phyloP scores from a whole-genome alignment of 441 rosid genomes.

The Gossypium davidsonii region DNA sequence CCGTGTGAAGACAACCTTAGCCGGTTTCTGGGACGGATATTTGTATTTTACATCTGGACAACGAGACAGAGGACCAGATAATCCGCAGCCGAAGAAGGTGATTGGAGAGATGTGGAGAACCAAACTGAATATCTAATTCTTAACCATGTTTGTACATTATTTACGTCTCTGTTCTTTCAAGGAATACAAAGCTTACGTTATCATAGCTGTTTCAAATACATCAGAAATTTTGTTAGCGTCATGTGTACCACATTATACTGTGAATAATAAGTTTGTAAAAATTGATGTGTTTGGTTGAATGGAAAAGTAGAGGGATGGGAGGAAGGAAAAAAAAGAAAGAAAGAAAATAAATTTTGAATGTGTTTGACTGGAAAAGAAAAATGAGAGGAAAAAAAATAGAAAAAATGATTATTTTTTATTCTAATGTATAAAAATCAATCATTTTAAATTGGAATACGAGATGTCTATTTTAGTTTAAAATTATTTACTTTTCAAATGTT shows the following conservation, averaged over 20 bases:
- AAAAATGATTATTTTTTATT: too few species aligned
- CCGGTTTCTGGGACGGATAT: conserved; percentile 77
- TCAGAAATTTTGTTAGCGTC: background rate
- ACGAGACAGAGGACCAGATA: conserved; percentile 76
- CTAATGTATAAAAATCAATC: too few species aligned
- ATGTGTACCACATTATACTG: background rate
- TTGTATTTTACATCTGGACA: conserved; percentile 86
- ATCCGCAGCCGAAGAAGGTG: conserved; percentile 78
- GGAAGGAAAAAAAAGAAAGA: too few species aligned
- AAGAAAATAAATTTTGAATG: too few species aligned
- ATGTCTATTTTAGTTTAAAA: too few species aligned
- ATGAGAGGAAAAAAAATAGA: too few species aligned
- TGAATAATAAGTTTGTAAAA: background rate
- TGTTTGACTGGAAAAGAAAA: too few species aligned
- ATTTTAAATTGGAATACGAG: too few species aligned
- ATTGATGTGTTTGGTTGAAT: too few species aligned
- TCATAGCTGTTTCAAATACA: too few species aligned
- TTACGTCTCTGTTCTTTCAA: background rate
- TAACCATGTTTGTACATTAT: background rate
- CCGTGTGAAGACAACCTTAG: conserved; percentile 66
- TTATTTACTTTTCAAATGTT: too few species aligned
- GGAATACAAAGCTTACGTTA: background rate
- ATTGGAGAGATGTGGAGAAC: conserved; percentile 82
- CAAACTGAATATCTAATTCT: conserved; percentile 43
- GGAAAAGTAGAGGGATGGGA: too few species aligned